Percentiles rank a stretch among this genome's conserved stretches.
Evolutionary conservation across 805 yeast species (phyloP).

Genomic region (Saccharomycopsis malanga): DNA sequence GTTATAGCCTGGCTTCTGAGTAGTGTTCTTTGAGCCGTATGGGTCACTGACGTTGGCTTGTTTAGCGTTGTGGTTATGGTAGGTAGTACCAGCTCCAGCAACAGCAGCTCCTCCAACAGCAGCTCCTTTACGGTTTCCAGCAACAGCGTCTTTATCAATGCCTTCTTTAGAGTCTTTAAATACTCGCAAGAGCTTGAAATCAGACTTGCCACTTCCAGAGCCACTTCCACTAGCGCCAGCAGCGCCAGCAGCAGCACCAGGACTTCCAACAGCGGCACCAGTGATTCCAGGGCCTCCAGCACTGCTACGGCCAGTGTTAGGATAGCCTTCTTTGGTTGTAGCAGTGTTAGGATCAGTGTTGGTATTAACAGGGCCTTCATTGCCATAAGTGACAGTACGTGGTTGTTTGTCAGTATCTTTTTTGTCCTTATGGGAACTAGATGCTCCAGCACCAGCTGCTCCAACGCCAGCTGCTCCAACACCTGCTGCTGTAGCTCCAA

Average conservation of each 20-base stretch:
- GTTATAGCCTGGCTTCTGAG: constrained; percentile 8
- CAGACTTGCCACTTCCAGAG: constrained; percentile 12
- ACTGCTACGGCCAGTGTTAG: constrained; percentile 2
- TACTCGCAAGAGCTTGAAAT: neutral
- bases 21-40: neutral
- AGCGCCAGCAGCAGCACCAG: constrained; percentile 18
- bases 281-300: constrained; percentile 11
- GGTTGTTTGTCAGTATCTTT: constrained; percentile 10
- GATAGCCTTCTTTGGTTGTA: neutral
- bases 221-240: constrained; percentile 15
- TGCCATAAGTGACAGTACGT: no score
- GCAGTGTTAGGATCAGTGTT: neutral
- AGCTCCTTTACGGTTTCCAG: neutral
- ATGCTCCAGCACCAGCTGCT: constrained; percentile 13
- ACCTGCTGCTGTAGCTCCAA: constrained; percentile 4
- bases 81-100: neutral
- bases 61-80: neutral
- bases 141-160: neutral
- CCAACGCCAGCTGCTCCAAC: constrained; percentile 5
- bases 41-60: neutral
- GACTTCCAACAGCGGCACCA: constrained; percentile 12
- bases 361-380: constrained; percentile 4
- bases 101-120: neutral
- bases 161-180: neutral
- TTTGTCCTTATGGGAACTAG: neutral